Evolutionary conservation across 2,329 filamentous ascomycete genomes (phyloP).

Genomic region (Ascosphaera apis): DNA sequence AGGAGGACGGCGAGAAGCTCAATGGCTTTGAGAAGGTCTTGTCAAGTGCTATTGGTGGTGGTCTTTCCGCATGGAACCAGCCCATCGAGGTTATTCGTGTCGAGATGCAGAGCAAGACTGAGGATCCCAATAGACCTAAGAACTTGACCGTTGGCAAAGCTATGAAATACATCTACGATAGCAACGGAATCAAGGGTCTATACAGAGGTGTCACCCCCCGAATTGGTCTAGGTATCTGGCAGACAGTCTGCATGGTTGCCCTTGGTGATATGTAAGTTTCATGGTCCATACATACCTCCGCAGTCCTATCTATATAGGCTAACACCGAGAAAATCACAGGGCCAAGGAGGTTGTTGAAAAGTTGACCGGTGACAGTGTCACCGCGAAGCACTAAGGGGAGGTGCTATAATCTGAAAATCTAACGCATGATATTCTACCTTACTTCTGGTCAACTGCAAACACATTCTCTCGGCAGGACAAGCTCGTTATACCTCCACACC

Average conservation of each 20-base stretch:
- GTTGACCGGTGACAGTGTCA: conserved; percentile 38
- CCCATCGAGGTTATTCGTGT: conserved; percentile 98
- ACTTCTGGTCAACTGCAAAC: too few relatives aligned
- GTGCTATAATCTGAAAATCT: conserved; percentile 16
- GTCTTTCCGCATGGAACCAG: conserved; percentile 95
- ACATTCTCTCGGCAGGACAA: background rate
- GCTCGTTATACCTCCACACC: background rate
- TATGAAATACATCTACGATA: conserved; percentile 64
- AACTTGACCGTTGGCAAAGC: conserved; percentile 90
- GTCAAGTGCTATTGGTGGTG: conserved; percentile 71
- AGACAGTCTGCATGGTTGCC: conserved; percentile 99
- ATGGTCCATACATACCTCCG: background rate
- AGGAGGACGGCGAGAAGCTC: conserved; percentile 60
- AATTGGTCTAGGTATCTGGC: conserved; percentile 91
- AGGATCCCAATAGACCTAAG: conserved; percentile 92
- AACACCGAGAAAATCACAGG: conserved; percentile 18
- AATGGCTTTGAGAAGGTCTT: conserved; percentile 66
- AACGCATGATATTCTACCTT: conserved; percentile 7
- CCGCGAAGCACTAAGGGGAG: conserved; percentile 37
- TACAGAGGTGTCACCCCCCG: conserved; percentile 90
- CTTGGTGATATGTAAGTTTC: conserved; percentile 78
- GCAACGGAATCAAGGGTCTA: conserved; percentile 72
- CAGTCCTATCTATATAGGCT: conserved; percentile 8
- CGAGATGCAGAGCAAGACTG: conserved; percentile 99
- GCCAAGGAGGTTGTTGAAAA: conserved; percentile 44